Conservation (phyloP, 1,284 basidiomycete genomes). For the Thelephora terrestris region DNA sequence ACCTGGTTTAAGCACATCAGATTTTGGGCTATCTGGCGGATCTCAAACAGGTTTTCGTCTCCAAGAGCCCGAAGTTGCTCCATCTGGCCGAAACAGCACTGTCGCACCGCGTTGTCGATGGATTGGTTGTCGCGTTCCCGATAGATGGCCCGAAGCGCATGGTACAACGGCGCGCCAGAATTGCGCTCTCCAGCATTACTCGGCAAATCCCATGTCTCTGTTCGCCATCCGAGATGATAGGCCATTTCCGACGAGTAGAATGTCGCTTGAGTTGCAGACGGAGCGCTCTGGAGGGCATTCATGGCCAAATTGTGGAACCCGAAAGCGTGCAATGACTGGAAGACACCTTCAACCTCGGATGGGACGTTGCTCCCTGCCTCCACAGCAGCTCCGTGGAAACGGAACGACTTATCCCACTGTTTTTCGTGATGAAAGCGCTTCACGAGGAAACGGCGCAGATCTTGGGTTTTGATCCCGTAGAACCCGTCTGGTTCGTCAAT, state of each 20-base stretch:
- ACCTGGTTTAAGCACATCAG: slow-evolving; percentile 77
- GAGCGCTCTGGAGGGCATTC: slow-evolving; percentile 39
- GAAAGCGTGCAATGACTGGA: slow-evolving; percentile 75
- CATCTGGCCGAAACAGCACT: slow-evolving; percentile 51
- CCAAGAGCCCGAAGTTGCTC: slow-evolving; percentile 55
- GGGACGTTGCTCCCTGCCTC: slow-evolving; percentile 44
- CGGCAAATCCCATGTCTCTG: slow-evolving; percentile 88
- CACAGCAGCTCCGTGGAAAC: slow-evolving; percentile 77
- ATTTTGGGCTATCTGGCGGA: slow-evolving; percentile 54
- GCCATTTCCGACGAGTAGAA: slow-evolving; percentile 40
- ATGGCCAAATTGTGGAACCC: slow-evolving; percentile 82
- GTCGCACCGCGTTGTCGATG: slow-evolving; percentile 39
- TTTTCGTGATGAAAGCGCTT: slow-evolving; percentile 87
- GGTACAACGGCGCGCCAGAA: slow-evolving; percentile 60
- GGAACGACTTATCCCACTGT: slow-evolving; percentile 86
- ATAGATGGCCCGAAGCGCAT: slow-evolving; percentile 69
- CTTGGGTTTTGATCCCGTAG: slow-evolving; percentile 79
- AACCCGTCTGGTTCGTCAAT: slow-evolving; percentile 98
- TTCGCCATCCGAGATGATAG: slow-evolving; percentile 83
- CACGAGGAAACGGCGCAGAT: slow-evolving; percentile 71
- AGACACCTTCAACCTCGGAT: slow-evolving; percentile 42
- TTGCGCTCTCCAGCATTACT: slow-evolving; percentile 35
- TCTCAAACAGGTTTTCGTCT: slow-evolving; percentile 68
- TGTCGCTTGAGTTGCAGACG: slow-evolving; percentile 25
- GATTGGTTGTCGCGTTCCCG: slow-evolving; percentile 50